These are phyloP conservation scores for Trifolium fragiferum DNA, from an alignment of 306 rosid genomes.

Conservation along the genomic window DNA sequence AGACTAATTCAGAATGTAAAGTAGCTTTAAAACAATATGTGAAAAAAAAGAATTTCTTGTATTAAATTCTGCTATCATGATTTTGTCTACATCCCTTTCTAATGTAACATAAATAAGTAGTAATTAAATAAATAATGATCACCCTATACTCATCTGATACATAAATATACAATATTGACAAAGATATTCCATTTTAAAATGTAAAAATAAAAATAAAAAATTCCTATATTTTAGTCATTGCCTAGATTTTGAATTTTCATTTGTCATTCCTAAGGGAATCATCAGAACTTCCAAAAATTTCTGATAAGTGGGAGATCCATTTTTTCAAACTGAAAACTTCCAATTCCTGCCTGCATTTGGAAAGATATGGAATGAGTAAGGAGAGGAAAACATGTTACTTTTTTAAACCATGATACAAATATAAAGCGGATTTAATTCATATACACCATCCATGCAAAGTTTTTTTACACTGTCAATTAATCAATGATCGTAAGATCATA, in stretches of 20 bases:
- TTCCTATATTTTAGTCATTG: slow-evolving; percentile 22
- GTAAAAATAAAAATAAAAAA: slow-evolving; percentile 2
- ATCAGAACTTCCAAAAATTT: slow-evolving; percentile 38
- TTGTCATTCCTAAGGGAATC: slow-evolving; percentile 27
- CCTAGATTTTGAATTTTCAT: slow-evolving; percentile 26
- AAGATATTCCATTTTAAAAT: slow-evolving; percentile 17
- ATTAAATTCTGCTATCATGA: slow-evolving; percentile 15
- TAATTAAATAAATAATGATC: slow-evolving; percentile 25
- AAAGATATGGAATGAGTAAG: slow-evolving; percentile 22
- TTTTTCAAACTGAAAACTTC: slow-evolving; percentile 36
- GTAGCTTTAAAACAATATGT: background rate
- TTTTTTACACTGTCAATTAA: no score
- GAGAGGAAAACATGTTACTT: background rate
- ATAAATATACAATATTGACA: slow-evolving; percentile 42
- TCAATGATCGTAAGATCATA: no score
- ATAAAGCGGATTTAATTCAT: no score
- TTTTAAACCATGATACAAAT: no score
- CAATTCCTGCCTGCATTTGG: slow-evolving; percentile 35
- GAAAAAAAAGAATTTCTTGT: background rate
- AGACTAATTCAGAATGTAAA: background rate
- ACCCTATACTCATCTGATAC: slow-evolving; percentile 28
- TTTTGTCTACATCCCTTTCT: slow-evolving; percentile 21
- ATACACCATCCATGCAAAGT: no score
- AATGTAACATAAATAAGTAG: background rate
- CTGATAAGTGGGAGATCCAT: slow-evolving; percentile 3